Conservation (phyloP, 2,329 filamentous ascomycete species). For the Peltaster fructicola region DNA sequence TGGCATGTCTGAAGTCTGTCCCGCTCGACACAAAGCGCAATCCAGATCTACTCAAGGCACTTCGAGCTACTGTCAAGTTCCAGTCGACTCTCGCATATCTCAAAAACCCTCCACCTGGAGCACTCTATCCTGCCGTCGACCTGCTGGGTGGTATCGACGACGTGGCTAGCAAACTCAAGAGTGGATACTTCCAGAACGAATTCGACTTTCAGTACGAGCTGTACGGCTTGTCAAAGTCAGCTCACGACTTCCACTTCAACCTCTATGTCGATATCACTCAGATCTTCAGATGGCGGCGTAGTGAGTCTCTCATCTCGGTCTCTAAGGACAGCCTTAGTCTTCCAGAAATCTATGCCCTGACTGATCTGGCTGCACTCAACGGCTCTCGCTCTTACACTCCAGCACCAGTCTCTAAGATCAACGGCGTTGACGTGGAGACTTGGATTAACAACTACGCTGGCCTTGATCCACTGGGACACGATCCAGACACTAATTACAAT, state of each 20-base stretch:
- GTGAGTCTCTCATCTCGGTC: background rate
- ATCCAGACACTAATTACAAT: conserved; percentile 25
- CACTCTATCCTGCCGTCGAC: conserved; percentile 22
- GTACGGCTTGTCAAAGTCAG: conserved; percentile 17
- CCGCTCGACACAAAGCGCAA: no score
- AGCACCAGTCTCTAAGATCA: conserved; percentile 21
- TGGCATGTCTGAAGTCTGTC: no score
- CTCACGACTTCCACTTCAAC: conserved; percentile 25
- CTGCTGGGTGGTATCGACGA: conserved; percentile 20
- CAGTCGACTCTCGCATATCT: conserved; percentile 23
- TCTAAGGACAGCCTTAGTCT: conserved; percentile 1
- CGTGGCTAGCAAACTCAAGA: conserved; percentile 16
- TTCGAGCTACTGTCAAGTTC: no score
- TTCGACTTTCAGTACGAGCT: conserved; percentile 25
- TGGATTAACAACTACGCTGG: conserved; percentile 15
- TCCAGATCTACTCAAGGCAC: background rate
- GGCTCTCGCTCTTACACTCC: no score
- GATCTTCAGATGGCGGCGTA: conserved; percentile 1
- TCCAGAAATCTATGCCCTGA: conserved; percentile 1
- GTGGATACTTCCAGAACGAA: conserved; percentile 19
- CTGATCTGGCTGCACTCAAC: no score
- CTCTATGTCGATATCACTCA: conserved; percentile 1
- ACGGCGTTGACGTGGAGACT: conserved; percentile 18
- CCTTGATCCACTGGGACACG: no score
- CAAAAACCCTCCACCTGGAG: conserved; percentile 20